Evolutionary conservation across 1,284 basidiomycete species (phyloP).

Genomic region (Irpex sp.): DNA sequence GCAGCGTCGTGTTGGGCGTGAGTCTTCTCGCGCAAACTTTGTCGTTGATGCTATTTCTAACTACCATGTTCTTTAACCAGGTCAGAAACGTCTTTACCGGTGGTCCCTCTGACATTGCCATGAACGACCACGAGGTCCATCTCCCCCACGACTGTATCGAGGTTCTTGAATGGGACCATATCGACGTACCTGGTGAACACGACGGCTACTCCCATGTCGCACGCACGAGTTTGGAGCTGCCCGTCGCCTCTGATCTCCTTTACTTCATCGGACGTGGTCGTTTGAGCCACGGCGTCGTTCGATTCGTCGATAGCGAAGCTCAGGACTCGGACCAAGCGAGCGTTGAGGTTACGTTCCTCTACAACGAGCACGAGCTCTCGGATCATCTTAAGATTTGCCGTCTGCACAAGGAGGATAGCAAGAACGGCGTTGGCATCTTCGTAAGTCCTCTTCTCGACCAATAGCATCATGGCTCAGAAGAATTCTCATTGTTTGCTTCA

Average conservation of each 20-base stretch:
- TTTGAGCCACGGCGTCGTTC: conserved; percentile 23
- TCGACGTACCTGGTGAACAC: neutral
- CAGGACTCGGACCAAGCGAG: conserved; percentile 13
- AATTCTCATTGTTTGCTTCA: neutral
- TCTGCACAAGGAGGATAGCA: conserved; percentile 17
- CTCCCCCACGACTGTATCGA: conserved; percentile 9
- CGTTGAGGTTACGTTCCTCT: conserved; percentile 20
- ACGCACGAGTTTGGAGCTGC: conserved; percentile 19
- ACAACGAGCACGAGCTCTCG: conserved; percentile 15
- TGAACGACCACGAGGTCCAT: neutral
- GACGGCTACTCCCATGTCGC: conserved; percentile 12
- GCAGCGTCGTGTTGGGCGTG: neutral
- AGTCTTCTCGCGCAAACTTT: neutral
- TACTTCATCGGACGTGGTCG: conserved; percentile 22
- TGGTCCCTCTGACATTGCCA: neutral
- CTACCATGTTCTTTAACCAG: neutral
- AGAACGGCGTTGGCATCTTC: conserved; percentile 28
- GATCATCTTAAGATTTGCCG: conserved; percentile 20
- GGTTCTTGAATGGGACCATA: conserved; percentile 5
- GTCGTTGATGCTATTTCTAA: neutral
- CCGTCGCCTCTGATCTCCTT: conserved; percentile 22
- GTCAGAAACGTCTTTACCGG: neutral
- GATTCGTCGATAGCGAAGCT: conserved; percentile 16
- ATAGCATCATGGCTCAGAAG: neutral
- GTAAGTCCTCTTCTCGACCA: conserved; percentile 15